phyloP scores from a whole-genome alignment of 345 rosid genomes.

The Bruguiera gymnorhiza region DNA sequence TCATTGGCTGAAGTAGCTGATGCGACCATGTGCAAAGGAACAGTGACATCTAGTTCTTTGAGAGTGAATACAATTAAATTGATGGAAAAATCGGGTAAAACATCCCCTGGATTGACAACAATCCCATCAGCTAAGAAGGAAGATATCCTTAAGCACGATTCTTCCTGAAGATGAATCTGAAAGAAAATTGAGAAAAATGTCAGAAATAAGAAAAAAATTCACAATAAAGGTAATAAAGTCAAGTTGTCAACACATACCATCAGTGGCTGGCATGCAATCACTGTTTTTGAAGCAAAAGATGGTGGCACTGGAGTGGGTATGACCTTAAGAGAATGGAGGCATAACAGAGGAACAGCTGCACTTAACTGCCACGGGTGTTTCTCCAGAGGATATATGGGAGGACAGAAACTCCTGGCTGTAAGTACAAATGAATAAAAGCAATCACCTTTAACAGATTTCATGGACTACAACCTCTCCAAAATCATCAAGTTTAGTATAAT shows the following conservation, averaged over 20 bases:
- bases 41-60: slow-evolving; percentile 69
- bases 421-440: slow-evolving; percentile 15
- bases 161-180: slow-evolving; percentile 96
- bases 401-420: slow-evolving; percentile 75
- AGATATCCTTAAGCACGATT: slow-evolving; percentile 88
- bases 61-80: slow-evolving; percentile 60
- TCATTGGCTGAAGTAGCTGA: slow-evolving; percentile 30
- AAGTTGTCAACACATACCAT: slow-evolving; percentile 49
- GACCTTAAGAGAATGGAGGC: slow-evolving; percentile 81
- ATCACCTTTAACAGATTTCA: not conserved
- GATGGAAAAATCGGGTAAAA: slow-evolving; percentile 73
- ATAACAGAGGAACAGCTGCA: slow-evolving; percentile 67
- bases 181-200: slow-evolving; percentile 16
- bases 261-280: slow-evolving; percentile 87
- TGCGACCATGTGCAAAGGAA: slow-evolving; percentile 63
- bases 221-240: not conserved
- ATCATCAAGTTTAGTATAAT: slow-evolving; percentile 11
- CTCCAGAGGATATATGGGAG: slow-evolving; percentile 85
- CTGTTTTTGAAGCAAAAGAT: slow-evolving; percentile 73
- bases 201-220: slow-evolving; percentile 6
- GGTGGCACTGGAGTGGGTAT: slow-evolving; percentile 91
- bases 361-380: slow-evolving; percentile 60
- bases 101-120: slow-evolving; percentile 73
- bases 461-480: not conserved
- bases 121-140: slow-evolving; percentile 97